Evolutionary conservation across 2,329 filamentous ascomycete genomes (phyloP).

Genomic region (Aspergillus pseudoglaucus): DNA sequence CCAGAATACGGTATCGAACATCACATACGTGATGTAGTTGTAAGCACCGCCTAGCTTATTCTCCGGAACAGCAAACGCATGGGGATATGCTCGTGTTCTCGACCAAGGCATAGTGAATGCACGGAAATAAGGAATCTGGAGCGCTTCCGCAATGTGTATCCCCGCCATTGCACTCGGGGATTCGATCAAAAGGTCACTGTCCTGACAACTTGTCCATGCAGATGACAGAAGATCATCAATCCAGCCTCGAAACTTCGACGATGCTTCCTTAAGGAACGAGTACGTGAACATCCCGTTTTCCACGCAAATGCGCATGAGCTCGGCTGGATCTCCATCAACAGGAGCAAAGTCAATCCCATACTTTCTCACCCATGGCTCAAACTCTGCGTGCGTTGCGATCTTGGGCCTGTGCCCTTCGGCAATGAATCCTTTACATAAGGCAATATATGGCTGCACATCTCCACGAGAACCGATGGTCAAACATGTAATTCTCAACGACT

Average conservation of each 20-base stretch:
- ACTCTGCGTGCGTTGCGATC: constrained; percentile 90
- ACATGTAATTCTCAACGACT: constrained; percentile 78
- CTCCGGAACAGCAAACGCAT: constrained; percentile 89
- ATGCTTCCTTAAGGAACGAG: constrained; percentile 82
- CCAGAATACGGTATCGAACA: constrained; percentile 98
- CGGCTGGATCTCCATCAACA: constrained; percentile 83
- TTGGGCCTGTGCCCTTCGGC: constrained; percentile 78
- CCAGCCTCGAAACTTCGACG: constrained; percentile 85
- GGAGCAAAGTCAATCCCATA: constrained; percentile 90
- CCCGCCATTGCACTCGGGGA: constrained; percentile 95
- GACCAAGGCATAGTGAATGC: constrained; percentile 99
- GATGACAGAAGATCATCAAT: constrained; percentile 80
- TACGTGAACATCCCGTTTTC: constrained; percentile 97
- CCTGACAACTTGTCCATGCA: constrained; percentile 76
- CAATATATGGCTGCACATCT: constrained; percentile 96
- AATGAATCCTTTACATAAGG: constrained; percentile 81
- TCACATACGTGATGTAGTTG: constrained; percentile 90
- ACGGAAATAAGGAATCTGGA: constrained; percentile 90
- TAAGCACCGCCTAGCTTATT: constrained; percentile 92
- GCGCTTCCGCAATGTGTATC: constrained; percentile 91
- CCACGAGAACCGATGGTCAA: constrained; percentile 92
- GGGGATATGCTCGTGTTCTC: constrained; percentile 86
- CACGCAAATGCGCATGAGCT: constrained; percentile 92
- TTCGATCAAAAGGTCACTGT: constrained; percentile 84
- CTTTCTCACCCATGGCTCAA: constrained; percentile 79